phyloP scores from a whole-genome alignment of 768 basidiomycete species.

The Leucogyrophana mollusca region DNA sequence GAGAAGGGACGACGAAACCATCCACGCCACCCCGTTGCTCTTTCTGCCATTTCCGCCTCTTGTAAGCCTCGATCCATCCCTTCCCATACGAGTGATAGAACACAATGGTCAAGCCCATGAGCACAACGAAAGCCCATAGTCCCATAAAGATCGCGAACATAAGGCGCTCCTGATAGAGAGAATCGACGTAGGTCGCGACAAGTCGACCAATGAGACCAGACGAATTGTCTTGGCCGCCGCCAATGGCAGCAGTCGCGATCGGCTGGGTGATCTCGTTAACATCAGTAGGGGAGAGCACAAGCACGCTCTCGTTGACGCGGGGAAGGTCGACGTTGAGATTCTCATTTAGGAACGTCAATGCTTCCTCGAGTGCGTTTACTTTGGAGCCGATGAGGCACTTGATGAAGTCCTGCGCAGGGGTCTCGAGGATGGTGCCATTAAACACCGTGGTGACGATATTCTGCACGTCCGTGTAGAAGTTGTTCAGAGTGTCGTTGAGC shows the following conservation, averaged over 20 bases:
- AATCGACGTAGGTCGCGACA: conserved; percentile 67
- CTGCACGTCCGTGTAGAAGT: conserved; percentile 87
- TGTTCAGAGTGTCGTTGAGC: conserved; percentile 82
- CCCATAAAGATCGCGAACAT: conserved; percentile 84
- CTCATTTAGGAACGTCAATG: conserved; percentile 87
- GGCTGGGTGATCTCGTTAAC: conserved; percentile 78
- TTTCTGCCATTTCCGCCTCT: conserved; percentile 47
- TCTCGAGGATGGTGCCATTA: conserved; percentile 78
- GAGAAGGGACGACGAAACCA: conserved; percentile 33
- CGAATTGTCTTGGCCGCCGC: conserved; percentile 48
- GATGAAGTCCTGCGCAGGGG: conserved; percentile 83
- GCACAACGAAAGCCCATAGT: conserved; percentile 79
- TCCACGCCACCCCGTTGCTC: conserved; percentile 52
- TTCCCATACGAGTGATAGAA: conserved; percentile 71
- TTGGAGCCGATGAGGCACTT: conserved; percentile 91
- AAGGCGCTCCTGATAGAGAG: conserved; percentile 76
- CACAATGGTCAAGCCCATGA: conserved; percentile 72
- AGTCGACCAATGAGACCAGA: conserved; percentile 71
- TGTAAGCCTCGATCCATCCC: conserved; percentile 43
- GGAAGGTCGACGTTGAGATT: conserved; percentile 84
- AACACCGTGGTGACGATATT: conserved; percentile 75
- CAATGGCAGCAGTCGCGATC: conserved; percentile 81
- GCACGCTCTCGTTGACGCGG: conserved; percentile 67
- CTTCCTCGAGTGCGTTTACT: conserved; percentile 81
- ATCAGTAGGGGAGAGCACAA: conserved; percentile 70